These are phyloP conservation scores for Telopea speciosissima DNA, from an alignment of 177 flowering plant species.

Conservation along the genomic window DNA sequence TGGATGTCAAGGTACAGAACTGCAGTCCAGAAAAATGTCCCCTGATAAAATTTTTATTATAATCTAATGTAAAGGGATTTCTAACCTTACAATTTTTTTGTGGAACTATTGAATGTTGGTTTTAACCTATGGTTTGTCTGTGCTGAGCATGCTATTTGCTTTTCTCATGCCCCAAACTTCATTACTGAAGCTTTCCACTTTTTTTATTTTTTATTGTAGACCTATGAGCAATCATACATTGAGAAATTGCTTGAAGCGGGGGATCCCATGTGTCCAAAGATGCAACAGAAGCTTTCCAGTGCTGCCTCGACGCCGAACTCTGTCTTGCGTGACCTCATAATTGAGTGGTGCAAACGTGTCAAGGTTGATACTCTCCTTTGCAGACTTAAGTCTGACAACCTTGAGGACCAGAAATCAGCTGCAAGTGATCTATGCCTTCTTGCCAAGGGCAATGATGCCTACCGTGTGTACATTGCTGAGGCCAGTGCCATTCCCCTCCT, in stretches of 20 bases:
- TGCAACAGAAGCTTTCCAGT: slow-evolving; percentile 71
- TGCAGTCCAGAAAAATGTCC: too few relatives aligned
- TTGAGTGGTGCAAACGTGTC: slow-evolving; percentile 86
- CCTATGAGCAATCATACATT: slow-evolving; percentile 82
- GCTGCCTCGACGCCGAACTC: slow-evolving; percentile 79
- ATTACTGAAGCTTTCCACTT: not conserved
- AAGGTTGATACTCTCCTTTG: slow-evolving; percentile 61
- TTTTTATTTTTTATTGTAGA: slow-evolving; percentile 51
- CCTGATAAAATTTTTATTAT: too few relatives aligned
- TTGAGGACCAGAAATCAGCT: slow-evolving; percentile 81
- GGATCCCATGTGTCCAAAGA: slow-evolving; percentile 88
- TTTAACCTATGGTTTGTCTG: not conserved
- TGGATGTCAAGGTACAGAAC: too few relatives aligned
- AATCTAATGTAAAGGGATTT: too few relatives aligned
- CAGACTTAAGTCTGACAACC: slow-evolving; percentile 58
- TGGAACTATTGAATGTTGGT: not conserved
- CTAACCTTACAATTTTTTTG: too few relatives aligned
- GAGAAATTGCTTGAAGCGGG: slow-evolving; percentile 97
- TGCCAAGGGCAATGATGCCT: slow-evolving; percentile 87
- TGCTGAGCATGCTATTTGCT: not conserved
- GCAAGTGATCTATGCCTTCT: slow-evolving; percentile 96
- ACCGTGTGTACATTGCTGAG: slow-evolving; percentile 94
- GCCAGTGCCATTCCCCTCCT: slow-evolving; percentile 95
- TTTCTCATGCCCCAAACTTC: not conserved
- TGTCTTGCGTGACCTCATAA: slow-evolving; percentile 87